Percentiles rank a stretch among this genome's conserved stretches.
Conservation (phyloP, 169 alveolate genomes). For the Eimeria sp. region DNA sequence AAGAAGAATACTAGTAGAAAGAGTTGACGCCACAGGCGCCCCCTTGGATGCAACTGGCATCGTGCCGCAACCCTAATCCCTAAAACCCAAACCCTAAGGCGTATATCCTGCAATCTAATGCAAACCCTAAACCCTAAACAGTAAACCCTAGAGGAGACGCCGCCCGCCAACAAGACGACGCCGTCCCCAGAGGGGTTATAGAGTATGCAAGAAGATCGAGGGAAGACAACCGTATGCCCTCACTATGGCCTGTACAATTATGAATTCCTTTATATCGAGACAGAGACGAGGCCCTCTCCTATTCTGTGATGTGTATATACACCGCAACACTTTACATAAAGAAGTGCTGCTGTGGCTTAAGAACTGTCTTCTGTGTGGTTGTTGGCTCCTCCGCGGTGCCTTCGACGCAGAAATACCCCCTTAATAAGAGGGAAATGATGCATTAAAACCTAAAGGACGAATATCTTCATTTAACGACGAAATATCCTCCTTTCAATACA, state of each 20-base stretch:
- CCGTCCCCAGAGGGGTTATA: not conserved
- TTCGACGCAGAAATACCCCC: not conserved
- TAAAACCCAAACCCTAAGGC: slow-evolving; percentile 21
- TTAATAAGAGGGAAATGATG: too few species aligned
- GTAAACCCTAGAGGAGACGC: not conserved
- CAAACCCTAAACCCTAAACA: slow-evolving; percentile 31
- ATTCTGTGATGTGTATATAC: not conserved
- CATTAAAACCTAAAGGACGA: not conserved
- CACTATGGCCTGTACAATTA: not conserved
- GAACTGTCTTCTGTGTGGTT: not conserved
- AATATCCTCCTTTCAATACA: not conserved
- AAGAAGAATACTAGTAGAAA: not conserved
- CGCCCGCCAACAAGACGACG: not conserved
- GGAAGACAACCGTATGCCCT: too few species aligned
- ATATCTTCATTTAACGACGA: not conserved
- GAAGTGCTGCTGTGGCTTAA: not conserved
- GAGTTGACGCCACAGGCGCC: not conserved
- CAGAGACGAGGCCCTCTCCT: slow-evolving; percentile 3
- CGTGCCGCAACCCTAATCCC: not conserved
- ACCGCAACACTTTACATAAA: not conserved
- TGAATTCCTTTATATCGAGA: not conserved
- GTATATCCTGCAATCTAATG: not conserved
- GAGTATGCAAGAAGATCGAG: too few species aligned
- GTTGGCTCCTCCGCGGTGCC: not conserved
- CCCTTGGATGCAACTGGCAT: not conserved